phyloP scores from a whole-genome alignment of 768 basidiomycete species.

The Russula abietina region DNA sequence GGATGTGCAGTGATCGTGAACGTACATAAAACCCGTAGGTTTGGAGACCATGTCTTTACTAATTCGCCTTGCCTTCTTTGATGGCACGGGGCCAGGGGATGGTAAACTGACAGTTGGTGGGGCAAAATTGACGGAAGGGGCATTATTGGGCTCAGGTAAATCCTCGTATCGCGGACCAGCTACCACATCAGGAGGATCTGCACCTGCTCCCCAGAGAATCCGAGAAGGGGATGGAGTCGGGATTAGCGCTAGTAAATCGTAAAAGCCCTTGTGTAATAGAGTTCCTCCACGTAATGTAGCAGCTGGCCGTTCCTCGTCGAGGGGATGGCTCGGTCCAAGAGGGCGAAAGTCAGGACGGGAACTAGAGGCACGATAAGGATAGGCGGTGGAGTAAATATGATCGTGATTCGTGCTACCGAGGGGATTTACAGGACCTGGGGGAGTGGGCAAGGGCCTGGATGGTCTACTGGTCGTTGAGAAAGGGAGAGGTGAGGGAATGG shows the following conservation, averaged over 20 bases:
- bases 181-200: slow-evolving; percentile 36
- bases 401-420: slow-evolving; percentile 2
- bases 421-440: slow-evolving; percentile 12
- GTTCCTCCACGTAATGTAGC: slow-evolving; percentile 60
- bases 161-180: slow-evolving; percentile 71
- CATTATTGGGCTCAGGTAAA: slow-evolving; percentile 33
- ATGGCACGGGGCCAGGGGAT: slow-evolving; percentile 28
- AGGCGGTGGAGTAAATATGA: slow-evolving; percentile 18
- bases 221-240: slow-evolving; percentile 59
- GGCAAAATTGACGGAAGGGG: slow-evolving; percentile 26
- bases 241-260: slow-evolving; percentile 75
- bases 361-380: slow-evolving; percentile 32
- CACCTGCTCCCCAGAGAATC: slow-evolving; percentile 47
- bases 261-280: slow-evolving; percentile 84
- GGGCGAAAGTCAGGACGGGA: slow-evolving; percentile 32
- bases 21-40: slow-evolving; percentile 81
- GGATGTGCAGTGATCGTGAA: slow-evolving; percentile 27
- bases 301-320: slow-evolving; percentile 40
- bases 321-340: slow-evolving; percentile 25
- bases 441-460: slow-evolving; percentile 23
- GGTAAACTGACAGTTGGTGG: slow-evolving; percentile 31
- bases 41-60: slow-evolving; percentile 87
- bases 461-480: slow-evolving; percentile 14
- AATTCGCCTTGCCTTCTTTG: slow-evolving; percentile 57
- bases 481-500: background rate